Evolutionary conservation across 805 yeast species (phyloP).

Genomic region (Saturnispora hagleri): DNA sequence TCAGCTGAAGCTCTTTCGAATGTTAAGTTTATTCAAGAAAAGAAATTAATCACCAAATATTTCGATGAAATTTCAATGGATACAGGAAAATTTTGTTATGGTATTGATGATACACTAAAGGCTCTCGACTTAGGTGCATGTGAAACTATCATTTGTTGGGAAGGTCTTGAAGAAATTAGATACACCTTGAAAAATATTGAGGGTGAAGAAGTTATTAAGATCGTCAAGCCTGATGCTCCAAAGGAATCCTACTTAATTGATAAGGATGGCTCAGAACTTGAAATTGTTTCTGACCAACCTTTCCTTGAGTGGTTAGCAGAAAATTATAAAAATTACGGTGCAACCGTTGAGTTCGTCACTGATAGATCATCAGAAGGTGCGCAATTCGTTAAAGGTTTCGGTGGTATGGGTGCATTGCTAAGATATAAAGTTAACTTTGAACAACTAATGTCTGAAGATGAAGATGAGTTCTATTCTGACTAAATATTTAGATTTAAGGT

Average conservation of each 20-base stretch:
- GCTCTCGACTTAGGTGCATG: constrained; percentile 96
- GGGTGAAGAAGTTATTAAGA: constrained; percentile 65
- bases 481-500: constrained; percentile 12
- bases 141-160: constrained; percentile 86
- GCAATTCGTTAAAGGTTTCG: constrained; percentile 94
- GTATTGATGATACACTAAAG: constrained; percentile 92
- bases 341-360: constrained; percentile 90
- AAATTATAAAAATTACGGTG: constrained; percentile 90
- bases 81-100: constrained; percentile 95
- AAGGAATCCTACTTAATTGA: constrained; percentile 73
- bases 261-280: constrained; percentile 86
- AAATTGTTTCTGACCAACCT: constrained; percentile 72
- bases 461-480: constrained; percentile 61
- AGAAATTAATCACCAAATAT: constrained; percentile 84
- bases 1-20: constrained; percentile 95
- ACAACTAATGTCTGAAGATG: constrained; percentile 81
- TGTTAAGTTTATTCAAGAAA: constrained; percentile 96
- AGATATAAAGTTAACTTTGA: constrained; percentile 97
- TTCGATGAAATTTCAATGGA: constrained; percentile 98
- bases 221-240: constrained; percentile 62
- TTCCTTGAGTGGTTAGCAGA: constrained; percentile 97
- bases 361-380: constrained; percentile 98
- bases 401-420: constrained; percentile 96
- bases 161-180: constrained; percentile 79
- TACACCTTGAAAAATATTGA: constrained; percentile 78